Percentiles rank a stretch among this genome's conserved stretches.
Evolutionary conservation across 1,284 basidiomycete genomes (phyloP).

Genomic region (Taiwanofungus camphoratus): DNA sequence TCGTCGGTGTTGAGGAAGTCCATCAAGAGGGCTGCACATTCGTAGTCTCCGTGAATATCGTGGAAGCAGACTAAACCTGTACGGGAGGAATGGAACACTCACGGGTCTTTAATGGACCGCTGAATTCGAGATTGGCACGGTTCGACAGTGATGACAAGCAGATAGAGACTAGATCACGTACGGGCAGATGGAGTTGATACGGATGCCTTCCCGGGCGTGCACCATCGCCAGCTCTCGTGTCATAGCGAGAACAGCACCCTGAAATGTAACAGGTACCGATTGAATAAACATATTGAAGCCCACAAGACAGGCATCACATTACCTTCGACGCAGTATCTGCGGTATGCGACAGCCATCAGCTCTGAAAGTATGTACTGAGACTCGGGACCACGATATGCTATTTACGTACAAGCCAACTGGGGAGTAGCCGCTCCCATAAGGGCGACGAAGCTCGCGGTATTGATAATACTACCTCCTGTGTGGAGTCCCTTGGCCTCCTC

Average conservation of each 20-base stretch:
- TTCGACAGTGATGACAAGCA: constrained; percentile 4
- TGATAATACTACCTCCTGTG: constrained; percentile 91
- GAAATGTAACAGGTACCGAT: no score
- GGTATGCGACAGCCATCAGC: no score
- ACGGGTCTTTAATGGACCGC: constrained; percentile 91
- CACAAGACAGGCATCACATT: constrained; percentile 1
- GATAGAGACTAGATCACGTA: constrained; percentile 36
- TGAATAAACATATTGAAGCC: not conserved
- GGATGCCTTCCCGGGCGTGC: constrained; percentile 93
- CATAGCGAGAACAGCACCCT: constrained; percentile 98
- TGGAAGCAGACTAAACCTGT: not conserved
- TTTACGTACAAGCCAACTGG: constrained; percentile 87
- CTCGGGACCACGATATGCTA: no score
- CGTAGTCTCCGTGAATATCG: not conserved
- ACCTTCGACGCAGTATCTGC: constrained; percentile 84
- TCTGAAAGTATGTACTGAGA: no score
- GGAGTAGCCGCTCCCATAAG: constrained; percentile 92
- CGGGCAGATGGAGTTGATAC: constrained; percentile 94
- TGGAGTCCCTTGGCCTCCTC: constrained; percentile 78
- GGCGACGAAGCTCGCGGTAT: constrained; percentile 94
- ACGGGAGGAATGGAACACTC: constrained; percentile 26
- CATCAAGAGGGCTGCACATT: constrained; percentile 93
- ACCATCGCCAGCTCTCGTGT: constrained; percentile 96
- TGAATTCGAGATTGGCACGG: constrained; percentile 29
- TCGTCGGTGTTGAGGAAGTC: constrained; percentile 97